These are phyloP conservation scores for Cavenderia fasciculata DNA, from an alignment of 78 protist genomes.

Conservation along the genomic window DNA sequence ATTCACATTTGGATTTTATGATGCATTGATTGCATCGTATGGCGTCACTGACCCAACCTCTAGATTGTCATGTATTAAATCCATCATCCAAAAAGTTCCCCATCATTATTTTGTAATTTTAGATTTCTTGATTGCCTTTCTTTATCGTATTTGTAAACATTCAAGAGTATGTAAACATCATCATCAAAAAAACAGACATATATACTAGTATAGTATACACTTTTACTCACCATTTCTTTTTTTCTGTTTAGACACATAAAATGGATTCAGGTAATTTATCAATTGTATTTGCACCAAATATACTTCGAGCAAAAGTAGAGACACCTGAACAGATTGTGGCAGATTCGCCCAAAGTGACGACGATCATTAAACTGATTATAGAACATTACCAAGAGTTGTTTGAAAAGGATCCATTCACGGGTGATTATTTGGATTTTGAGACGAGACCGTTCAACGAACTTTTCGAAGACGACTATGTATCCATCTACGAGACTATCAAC, in stretches of 20 bases:
- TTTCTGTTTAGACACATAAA: background rate
- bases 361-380: conserved; percentile 11
- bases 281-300: conserved; percentile 75
- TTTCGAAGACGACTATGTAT: conserved; percentile 13
- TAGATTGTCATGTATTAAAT: conserved; percentile 8
- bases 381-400: conserved; percentile 17
- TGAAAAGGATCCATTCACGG: conserved; percentile 39
- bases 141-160: background rate
- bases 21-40: conserved; percentile 52
- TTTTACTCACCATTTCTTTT: no score
- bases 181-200: background rate
- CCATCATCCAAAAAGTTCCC: background rate
- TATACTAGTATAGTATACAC: no score
- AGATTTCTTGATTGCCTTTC: conserved; percentile 36
- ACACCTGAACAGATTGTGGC: conserved; percentile 20
- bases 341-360: conserved; percentile 7
- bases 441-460: background rate
- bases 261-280: conserved; percentile 54
- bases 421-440: background rate
- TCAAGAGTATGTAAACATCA: background rate
- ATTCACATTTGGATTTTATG: conserved; percentile 73
- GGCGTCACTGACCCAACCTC: conserved; percentile 4
- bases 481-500: conserved; percentile 28
- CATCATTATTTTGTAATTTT: conserved; percentile 15
- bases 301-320: conserved; percentile 32